Evolutionary conservation across 805 yeast genomes (phyloP), one percentile per base, ranked within the genome.

Genomic region (Suhomyces sp.): DNA sequence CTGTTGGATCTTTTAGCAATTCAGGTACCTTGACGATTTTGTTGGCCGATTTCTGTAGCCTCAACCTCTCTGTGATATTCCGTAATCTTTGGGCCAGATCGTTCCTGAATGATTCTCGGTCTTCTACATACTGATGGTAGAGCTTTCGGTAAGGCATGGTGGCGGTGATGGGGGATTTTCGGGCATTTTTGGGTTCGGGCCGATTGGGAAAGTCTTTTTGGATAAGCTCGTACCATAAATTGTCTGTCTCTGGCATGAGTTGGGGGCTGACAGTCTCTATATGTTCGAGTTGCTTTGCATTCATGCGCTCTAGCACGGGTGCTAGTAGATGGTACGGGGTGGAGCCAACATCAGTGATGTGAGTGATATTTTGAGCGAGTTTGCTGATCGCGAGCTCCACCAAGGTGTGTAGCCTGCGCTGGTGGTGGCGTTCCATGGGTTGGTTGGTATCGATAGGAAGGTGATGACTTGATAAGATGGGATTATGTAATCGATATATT

Each of bases 161-260:
- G 12, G n/a, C 33, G 17, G 47, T 10, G 22, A 19, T 39, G 9
- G 19, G 15, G 6, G n/a, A 19, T 12, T 21, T 33, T 17, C 41
- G 21, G 17, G 27, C 8, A 15, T 12, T 49, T n/a, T 17, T 41
- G 12, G 47, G 46, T 12, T 37, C 31, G 5, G 83, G 81, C 33
- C 83, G 60, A 46, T 73, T 74, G 2, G 78, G 72, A 54, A 81
- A 81, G 58, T 80, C 85, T 50, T 76, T 70, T 39, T 65, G 65
- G 1, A 81, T 64, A 20, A 81, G 61, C n/a, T 53, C 50, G 39
- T 59, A 61, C 85, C 85, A 81, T 31, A 81, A 55, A 5, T 64
- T 67, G 54, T 80, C 83, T 3, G 78, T 65, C 41, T 69, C 62
- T 1, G 76, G 72, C 6, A 61, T 61, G 1, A 81, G 57, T 21